phyloP scores from a whole-genome alignment of 2,329 filamentous ascomycete species.

The Colletotrichum sp. region DNA sequence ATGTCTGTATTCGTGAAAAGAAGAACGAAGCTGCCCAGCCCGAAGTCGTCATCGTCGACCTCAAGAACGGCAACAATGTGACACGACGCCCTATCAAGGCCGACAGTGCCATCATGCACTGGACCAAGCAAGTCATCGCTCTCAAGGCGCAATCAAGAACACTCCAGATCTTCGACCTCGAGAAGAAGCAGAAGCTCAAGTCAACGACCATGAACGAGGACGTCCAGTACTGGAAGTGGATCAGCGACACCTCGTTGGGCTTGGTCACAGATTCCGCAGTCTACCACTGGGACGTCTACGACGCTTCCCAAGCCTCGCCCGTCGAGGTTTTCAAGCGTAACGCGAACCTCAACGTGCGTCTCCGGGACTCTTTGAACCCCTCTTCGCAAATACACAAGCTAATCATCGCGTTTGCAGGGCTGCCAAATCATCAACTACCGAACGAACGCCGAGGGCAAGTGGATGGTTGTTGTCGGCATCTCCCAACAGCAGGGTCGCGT shows the following conservation, averaged over 20 bases:
- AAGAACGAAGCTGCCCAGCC: constrained; percentile 82
- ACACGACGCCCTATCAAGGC: constrained; percentile 96
- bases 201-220: constrained; percentile 96
- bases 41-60: constrained; percentile 96
- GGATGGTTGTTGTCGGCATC: constrained; percentile 98
- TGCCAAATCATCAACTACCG: constrained; percentile 99
- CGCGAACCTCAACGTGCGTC: constrained; percentile 81
- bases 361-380: not conserved
- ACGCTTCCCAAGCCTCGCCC: constrained; percentile 77
- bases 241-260: constrained; percentile 85
- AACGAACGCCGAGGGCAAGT: constrained; percentile 93
- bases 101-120: constrained; percentile 99
- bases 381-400: not conserved
- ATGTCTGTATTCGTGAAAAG: constrained; percentile 95
- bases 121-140: constrained; percentile 93
- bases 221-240: constrained; percentile 99
- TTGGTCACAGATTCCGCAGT: constrained; percentile 90
- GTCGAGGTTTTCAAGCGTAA: constrained; percentile 96
- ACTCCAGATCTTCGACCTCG: constrained; percentile 96
- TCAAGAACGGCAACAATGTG: constrained; percentile 97
- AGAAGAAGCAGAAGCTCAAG: constrained; percentile 93
- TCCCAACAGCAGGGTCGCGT: constrained; percentile 92
- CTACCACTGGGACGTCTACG: constrained; percentile 98
- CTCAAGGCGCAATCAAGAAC: constrained; percentile 94
- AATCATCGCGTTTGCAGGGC: constrained; percentile 56